Percentiles rank a stretch among this genome's conserved stretches.
phyloP scores from a whole-genome alignment of 140 eudicot genomes.

The Erigeron philadelphicus region DNA sequence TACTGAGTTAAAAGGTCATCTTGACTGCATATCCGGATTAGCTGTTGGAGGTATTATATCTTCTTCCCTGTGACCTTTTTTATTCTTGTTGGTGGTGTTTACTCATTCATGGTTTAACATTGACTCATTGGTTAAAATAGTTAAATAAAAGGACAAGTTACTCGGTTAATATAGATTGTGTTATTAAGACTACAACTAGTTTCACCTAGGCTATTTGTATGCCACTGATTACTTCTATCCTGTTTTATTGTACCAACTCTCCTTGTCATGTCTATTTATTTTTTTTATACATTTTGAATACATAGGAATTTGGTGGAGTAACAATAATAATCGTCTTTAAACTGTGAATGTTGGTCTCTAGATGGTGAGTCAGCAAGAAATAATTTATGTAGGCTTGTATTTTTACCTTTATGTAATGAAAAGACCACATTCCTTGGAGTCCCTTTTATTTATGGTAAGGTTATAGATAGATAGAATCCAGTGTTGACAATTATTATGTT shows the following conservation, averaged over 20 bases:
- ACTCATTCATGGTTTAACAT: neutral
- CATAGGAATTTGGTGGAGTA: neutral
- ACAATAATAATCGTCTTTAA: neutral
- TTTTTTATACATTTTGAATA: neutral
- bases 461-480: neutral
- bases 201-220: neutral
- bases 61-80: neutral
- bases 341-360: neutral
- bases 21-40: constrained; percentile 66
- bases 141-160: neutral
- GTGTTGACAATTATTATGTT: neutral
- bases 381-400: neutral
- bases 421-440: neutral
- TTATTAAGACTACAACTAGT: neutral
- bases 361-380: neutral
- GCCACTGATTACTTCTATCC: neutral
- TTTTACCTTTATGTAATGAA: neutral
- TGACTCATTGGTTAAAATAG: no score
- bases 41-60: constrained; percentile 67
- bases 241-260: neutral
- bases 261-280: neutral
- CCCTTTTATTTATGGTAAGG: neutral
- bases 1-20: constrained; percentile 66
- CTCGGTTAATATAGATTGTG: neutral
- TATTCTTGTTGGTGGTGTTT: constrained; percentile 2